Evolutionary conservation across 2,329 filamentous ascomycete species (phyloP).

Genomic region (Penicillium sp.): DNA sequence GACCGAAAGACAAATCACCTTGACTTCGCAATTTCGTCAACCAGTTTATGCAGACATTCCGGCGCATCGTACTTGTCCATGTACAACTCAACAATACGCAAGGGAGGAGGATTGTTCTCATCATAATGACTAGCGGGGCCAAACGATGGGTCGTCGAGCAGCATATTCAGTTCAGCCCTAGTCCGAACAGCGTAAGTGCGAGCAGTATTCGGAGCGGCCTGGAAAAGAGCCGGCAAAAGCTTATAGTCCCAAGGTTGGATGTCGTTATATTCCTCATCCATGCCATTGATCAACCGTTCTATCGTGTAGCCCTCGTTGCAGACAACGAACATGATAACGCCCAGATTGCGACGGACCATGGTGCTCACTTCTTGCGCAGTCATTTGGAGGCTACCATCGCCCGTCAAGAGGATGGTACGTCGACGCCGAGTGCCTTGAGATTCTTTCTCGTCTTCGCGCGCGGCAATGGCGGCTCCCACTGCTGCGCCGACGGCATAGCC

Average conservation of each 20-base stretch:
- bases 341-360: slow-evolving; percentile 62
- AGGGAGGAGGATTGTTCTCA: slow-evolving; percentile 15
- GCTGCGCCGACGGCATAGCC: slow-evolving; percentile 53
- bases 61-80: slow-evolving; percentile 71
- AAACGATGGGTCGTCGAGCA: slow-evolving; percentile 58
- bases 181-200: slow-evolving; percentile 58
- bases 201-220: slow-evolving; percentile 48
- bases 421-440: slow-evolving; percentile 25
- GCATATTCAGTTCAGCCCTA: slow-evolving; percentile 54
- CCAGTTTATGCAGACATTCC: neutral
- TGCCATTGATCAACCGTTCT: slow-evolving; percentile 74
- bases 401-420: slow-evolving; percentile 69
- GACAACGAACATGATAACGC: slow-evolving; percentile 69
- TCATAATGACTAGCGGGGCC: slow-evolving; percentile 33
- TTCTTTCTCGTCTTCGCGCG: slow-evolving; percentile 49
- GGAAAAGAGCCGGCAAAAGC: slow-evolving; percentile 58
- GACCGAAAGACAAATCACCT: neutral
- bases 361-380: slow-evolving; percentile 73
- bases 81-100: slow-evolving; percentile 69
- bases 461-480: slow-evolving; percentile 61
- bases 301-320: slow-evolving; percentile 81
- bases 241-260: slow-evolving; percentile 64
- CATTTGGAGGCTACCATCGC: slow-evolving; percentile 77
- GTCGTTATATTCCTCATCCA: slow-evolving; percentile 69
- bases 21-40: neutral